Base-by-base conservation (phyloP, 2,329 filamentous ascomycete species). In the Diaporthe amygdali region DNA sequence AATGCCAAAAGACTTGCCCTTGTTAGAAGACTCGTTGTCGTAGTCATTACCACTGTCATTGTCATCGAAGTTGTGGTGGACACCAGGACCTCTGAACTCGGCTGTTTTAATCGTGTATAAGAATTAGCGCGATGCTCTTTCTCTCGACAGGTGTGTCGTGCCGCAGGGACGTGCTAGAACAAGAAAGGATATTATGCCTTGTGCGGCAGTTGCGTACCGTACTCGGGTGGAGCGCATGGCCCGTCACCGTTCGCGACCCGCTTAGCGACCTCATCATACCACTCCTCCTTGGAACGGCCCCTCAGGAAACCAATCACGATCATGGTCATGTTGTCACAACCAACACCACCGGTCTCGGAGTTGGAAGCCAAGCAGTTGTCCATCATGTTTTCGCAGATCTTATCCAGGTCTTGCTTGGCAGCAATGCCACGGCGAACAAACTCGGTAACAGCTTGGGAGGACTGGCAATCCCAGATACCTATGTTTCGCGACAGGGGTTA, bases 281-380 rank as follows among this genome's bases (percentile, higher is more conserved):
- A 99, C 85, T 98, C 93, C 80, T 98, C 95, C 89, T 97, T 97
- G 77, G 91, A 93, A 88, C 94, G 95, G 82, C 96, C 96, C 79
- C 94, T 91, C 76, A 99, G 89, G 80, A 99, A 91, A 76, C 93
- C 96, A 79, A 99, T 86, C 75, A 99, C 89, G 77, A 92, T 87
- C 93, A 99, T 98, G 76, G 96, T 99, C 96, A 99, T 99, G 87
- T 99, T 99, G 86, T 99, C 96, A 82, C 96, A 99, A 73, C 96
- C 96, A 73, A 99, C 96, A 74, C 96, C 96, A 69, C 96, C 96
- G 39, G 96, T 98, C 84, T 99, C 96, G 76, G 95, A 97, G 89
- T 97, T 98, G 73, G 95, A 97, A 49, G 96, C 95, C 75, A 99
- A 88, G 81, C 96, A 99, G 86, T 98, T 99, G 87, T 99, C 96